Evolutionary conservation across 2,329 filamentous ascomycete genomes (phyloP), one percentile per base, ranked within the genome.

Genomic region (Xylogone sp.): DNA sequence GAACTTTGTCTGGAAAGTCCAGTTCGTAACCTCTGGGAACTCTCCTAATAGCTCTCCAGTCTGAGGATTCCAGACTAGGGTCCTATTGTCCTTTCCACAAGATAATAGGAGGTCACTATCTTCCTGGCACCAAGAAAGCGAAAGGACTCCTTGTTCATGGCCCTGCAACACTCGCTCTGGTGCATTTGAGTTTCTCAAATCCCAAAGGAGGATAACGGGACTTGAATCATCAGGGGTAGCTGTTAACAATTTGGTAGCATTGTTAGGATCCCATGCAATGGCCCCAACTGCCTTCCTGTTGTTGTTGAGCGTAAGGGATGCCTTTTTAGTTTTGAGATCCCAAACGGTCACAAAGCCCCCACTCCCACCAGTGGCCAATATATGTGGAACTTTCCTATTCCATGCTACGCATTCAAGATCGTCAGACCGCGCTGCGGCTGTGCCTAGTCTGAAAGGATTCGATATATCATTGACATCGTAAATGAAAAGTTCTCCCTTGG

Each of bases 271-370:
- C 94, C 94, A 99, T 12, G 92, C 92, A 62, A 99, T 90, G 53
- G 95, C 87, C 71, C 92, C 97, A 64, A 97, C 91, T 49, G 92
- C 81, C 73, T 97, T 99, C 56, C 94, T 84, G 66, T 90, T 94
- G 66, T 89, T 88, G 76, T 97, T 99, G 58, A 99, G 77, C 31
- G 92, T 97, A 71, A 99, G 75, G 51, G 92, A 97, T 62, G 96
- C 91, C 74, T 96, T 97, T 81, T 96, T 97, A 12, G 90, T 91
- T 77, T 96, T 97, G 58, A 97, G 80, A 72, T 99, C 94, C 94
- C 94, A 99, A 18, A 99, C 93, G 2, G 94, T 97, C 31, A 97
- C 92, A 65, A 97, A 96, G 3, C 94, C 94, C 46, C 91, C 92
- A 56, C 84, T 88, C 66, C 92, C 93, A 59, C 94, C 94, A 9